phyloP scores from a whole-genome alignment of 345 rosid species.

The Citrus australasica region DNA sequence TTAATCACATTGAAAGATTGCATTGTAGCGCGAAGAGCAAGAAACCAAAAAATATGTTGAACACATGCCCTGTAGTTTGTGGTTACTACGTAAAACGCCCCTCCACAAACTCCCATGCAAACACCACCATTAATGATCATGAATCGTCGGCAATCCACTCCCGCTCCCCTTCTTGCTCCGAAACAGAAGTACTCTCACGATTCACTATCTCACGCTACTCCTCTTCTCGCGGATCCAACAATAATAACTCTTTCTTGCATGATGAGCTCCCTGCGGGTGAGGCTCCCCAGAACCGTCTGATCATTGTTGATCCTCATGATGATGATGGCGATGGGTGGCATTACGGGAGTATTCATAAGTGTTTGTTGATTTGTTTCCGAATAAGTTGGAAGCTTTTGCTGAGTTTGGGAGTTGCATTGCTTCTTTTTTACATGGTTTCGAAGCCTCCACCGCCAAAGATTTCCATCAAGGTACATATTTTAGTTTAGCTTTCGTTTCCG shows the following conservation, averaged over 20 bases:
- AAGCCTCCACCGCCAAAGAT: conserved; percentile 74
- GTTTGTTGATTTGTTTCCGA: conserved; percentile 59
- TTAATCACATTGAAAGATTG: background rate
- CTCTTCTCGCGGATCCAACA: conserved; percentile 52
- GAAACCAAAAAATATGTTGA: conserved; percentile 26
- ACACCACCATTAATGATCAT: conserved; percentile 30
- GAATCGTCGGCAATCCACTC: conserved; percentile 17
- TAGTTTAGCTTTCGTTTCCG: no score
- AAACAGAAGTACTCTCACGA: conserved; percentile 7
- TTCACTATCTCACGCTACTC: conserved; percentile 42
- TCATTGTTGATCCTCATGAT: conserved; percentile 26
- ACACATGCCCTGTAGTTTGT: conserved; percentile 29
- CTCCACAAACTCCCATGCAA: conserved; percentile 53
- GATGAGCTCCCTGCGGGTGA: conserved; percentile 10
- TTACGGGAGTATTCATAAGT: conserved; percentile 16
- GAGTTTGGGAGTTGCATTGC: conserved; percentile 68
- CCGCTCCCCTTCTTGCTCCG: conserved; percentile 42
- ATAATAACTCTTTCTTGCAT: conserved; percentile 22
- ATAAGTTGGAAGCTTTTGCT: conserved; percentile 65
- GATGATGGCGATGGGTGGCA: conserved; percentile 4
- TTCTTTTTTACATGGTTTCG: conserved; percentile 67
- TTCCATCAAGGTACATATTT: conserved; percentile 48
- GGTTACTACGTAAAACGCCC: conserved; percentile 79
- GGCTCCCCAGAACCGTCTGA: conserved; percentile 36
- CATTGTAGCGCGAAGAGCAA: conserved; percentile 33